These are phyloP conservation scores for Cyathus striatus DNA, from an alignment of 768 basidiomycete species.

Conservation along the genomic window DNA sequence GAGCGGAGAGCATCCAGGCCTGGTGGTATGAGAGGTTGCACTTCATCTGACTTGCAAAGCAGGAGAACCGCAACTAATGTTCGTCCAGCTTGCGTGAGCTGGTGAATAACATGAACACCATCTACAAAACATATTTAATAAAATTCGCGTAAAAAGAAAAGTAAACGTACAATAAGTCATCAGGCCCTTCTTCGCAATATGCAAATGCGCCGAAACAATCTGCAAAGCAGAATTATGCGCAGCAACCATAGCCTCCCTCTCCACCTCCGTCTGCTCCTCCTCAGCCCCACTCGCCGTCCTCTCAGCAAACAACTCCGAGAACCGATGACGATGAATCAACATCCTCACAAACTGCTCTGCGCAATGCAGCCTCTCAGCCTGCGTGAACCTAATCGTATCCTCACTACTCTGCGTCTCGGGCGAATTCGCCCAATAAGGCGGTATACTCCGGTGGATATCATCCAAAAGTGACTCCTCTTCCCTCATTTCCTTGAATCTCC, in stretches of 20 bases:
- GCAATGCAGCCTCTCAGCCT: conserved; percentile 82
- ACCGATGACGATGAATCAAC: conserved; percentile 86
- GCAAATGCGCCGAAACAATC: conserved; percentile 77
- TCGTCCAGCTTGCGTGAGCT: conserved; percentile 89
- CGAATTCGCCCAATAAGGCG: conserved; percentile 75
- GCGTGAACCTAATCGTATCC: conserved; percentile 86
- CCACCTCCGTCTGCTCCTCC: conserved; percentile 60
- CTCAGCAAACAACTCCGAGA: conserved; percentile 73
- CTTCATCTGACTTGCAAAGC: conserved; percentile 77
- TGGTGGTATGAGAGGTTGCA: conserved; percentile 74
- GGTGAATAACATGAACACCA: conserved; percentile 94
- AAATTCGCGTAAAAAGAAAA: conserved; percentile 3
- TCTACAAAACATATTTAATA: conserved; percentile 38
- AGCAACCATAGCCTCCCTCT: conserved; percentile 72
- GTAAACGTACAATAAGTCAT: conserved; percentile 87
- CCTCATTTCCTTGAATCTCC: conserved; percentile 57
- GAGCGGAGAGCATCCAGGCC: conserved; percentile 83
- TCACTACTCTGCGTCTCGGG: conserved; percentile 77
- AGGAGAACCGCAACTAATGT: conserved; percentile 85
- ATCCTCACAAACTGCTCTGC: conserved; percentile 84
- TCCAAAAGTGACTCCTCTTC: conserved; percentile 82
- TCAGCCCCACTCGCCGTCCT: conserved; percentile 44
- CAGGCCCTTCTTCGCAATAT: conserved; percentile 80
- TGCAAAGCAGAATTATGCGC: conserved; percentile 77
- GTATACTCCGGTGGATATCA: conserved; percentile 68